These are phyloP conservation scores for Cyclotella distinguenda DNA, from an alignment of 108 stramenopile genomes.

Conservation along the genomic window DNA sequence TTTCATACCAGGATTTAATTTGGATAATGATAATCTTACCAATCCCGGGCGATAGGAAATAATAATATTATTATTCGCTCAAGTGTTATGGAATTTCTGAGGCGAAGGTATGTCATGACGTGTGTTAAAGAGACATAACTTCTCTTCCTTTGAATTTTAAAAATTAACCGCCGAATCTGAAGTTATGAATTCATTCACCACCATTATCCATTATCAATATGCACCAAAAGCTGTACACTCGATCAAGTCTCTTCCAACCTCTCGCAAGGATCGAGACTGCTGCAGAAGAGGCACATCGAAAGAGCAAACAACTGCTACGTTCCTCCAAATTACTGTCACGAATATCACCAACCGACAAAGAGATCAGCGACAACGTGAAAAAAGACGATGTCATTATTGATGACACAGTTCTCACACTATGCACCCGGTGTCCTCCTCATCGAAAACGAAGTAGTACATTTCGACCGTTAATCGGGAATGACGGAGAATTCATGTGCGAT, in stretches of 20 bases:
- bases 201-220: neutral
- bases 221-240: slow-evolving; percentile 3
- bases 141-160: no score
- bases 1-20: no score
- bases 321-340: neutral
- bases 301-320: neutral
- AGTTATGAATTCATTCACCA: neutral
- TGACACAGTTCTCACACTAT: slow-evolving; percentile 20
- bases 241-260: slow-evolving; percentile 12
- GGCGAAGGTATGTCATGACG: no score
- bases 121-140: no score
- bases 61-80: no score
- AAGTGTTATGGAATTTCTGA: no score
- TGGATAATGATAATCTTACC: no score
- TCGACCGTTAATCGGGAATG: slow-evolving; percentile 32
- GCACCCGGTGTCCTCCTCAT: slow-evolving; percentile 30
- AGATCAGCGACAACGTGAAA: neutral
- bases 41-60: no score
- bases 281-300: slow-evolving; percentile 16
- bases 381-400: slow-evolving; percentile 19
- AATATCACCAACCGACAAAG: neutral
- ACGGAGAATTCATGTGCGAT: slow-evolving; percentile 34
- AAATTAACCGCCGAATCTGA: no score
- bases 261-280: slow-evolving; percentile 1
- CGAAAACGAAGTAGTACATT: slow-evolving; percentile 29